Evolutionary conservation across 257 asterid genomes (phyloP).

Genomic region (Striga asiatica): DNA sequence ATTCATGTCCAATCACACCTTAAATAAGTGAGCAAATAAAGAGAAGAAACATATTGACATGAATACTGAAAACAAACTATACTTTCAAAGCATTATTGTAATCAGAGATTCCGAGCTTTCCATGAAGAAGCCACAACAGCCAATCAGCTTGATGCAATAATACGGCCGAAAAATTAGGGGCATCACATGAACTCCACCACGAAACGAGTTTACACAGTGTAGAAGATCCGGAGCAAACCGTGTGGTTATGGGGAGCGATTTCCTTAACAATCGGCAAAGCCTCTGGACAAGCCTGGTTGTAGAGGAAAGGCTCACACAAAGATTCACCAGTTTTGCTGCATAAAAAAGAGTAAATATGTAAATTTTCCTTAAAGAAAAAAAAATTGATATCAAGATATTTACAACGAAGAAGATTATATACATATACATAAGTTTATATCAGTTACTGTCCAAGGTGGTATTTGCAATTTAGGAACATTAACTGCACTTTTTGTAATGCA

Average conservation of each 20-base stretch:
- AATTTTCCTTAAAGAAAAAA: too few species aligned
- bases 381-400: too few species aligned
- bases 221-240: neutral
- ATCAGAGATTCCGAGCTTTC: neutral
- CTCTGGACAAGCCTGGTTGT: neutral
- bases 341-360: neutral
- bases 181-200: neutral
- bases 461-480: too few species aligned
- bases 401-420: too few species aligned
- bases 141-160: neutral
- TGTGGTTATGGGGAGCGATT: neutral
- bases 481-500: too few species aligned
- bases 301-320: neutral
- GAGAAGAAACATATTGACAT: neutral
- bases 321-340: neutral
- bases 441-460: too few species aligned
- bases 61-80: neutral
- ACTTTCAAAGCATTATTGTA: neutral
- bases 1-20: too few species aligned
- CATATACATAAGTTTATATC: too few species aligned
- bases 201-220: neutral
- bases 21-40: neutral
- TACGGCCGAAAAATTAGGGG: neutral
- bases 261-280: neutral
- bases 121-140: neutral